A percentile compares a stretch with the other conserved stretches of the same genome.
Evolutionary conservation across 2,329 filamentous ascomycete genomes (phyloP).

Genomic region (Pseudogymnoascus sp.): DNA sequence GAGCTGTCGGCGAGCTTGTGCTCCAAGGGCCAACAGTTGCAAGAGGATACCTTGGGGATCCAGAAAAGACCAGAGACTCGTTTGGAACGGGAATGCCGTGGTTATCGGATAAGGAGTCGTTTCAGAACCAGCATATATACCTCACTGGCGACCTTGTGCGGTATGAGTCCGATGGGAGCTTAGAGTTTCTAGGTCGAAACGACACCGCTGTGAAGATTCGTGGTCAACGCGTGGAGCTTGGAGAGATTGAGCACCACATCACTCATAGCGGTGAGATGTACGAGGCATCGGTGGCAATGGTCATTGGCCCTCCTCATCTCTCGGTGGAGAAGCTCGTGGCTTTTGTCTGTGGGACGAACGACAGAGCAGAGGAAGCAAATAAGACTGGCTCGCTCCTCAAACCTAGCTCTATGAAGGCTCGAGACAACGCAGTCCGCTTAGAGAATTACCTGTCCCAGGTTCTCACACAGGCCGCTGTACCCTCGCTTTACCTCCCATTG

Average conservation of each 20-base stretch:
- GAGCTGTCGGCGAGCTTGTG: constrained; percentile 30
- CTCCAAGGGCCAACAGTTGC: constrained; percentile 32
- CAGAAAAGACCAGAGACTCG: constrained; percentile 26
- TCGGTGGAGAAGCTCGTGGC: neutral
- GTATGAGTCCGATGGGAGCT: constrained; percentile 47
- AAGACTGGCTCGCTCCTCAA: neutral
- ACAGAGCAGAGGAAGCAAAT: neutral
- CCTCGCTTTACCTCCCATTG: neutral
- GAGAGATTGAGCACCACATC: constrained; percentile 41
- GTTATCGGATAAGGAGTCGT: constrained; percentile 4
- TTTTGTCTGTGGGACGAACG: neutral
- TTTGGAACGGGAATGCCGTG: constrained; percentile 30
- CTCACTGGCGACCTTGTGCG: constrained; percentile 30
- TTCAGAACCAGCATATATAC: constrained; percentile 18
- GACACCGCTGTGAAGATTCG: constrained; percentile 59
- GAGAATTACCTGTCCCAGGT: neutral
- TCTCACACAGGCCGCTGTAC: neutral
- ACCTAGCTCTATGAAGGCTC: neutral
- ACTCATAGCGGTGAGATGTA: neutral
- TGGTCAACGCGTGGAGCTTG: constrained; percentile 55
- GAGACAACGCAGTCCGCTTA: neutral
- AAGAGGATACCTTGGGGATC: constrained; percentile 32
- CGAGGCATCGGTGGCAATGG: neutral
- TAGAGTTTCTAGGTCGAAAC: constrained; percentile 53
- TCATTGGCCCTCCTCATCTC: neutral